These are phyloP conservation scores for Ramaria sp. DNA, from an alignment of 768 basidiomycete species.

Conservation along the genomic window DNA sequence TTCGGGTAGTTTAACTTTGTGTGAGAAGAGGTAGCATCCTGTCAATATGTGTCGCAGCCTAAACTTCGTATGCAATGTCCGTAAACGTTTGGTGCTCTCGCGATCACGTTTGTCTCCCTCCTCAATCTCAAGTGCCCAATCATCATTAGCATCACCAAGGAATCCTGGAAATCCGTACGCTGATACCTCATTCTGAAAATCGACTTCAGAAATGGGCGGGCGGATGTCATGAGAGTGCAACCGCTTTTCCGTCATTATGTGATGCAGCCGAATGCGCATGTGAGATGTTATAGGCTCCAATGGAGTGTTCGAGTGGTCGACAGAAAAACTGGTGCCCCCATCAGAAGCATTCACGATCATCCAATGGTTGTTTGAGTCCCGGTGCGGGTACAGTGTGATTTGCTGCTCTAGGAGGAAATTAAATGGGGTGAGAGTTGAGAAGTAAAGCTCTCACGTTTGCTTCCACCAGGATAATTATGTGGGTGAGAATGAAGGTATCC, in stretches of 20 bases:
- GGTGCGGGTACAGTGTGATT: constrained; percentile 96
- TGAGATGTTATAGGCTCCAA: constrained; percentile 55
- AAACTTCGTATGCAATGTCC: constrained; percentile 76
- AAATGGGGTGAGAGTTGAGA: constrained; percentile 7
- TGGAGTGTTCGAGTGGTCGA: constrained; percentile 39
- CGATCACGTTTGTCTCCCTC: constrained; percentile 50
- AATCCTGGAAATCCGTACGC: constrained; percentile 85
- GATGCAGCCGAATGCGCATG: constrained; percentile 69
- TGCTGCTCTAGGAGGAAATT: constrained; percentile 69
- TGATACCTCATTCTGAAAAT: constrained; percentile 98
- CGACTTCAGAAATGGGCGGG: constrained; percentile 92
- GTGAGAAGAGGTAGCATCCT: constrained; percentile 95
- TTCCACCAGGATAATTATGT: constrained; percentile 84
- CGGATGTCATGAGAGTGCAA: constrained; percentile 94
- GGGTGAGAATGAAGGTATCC: constrained; percentile 97
- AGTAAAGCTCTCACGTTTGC: constrained; percentile 53
- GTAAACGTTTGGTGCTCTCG: constrained; percentile 57
- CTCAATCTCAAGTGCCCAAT: constrained; percentile 85
- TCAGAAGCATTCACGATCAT: constrained; percentile 69
- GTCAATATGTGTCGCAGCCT: constrained; percentile 74
- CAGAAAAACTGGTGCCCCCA: constrained; percentile 22
- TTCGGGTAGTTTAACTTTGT: constrained; percentile 94
- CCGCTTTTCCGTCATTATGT: constrained; percentile 69
- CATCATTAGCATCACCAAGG: constrained; percentile 84
- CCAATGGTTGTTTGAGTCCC: constrained; percentile 96